These are phyloP conservation scores for Durusdinium trenchii DNA, from an alignment of 73 alveolate species.

Conservation along the genomic window DNA sequence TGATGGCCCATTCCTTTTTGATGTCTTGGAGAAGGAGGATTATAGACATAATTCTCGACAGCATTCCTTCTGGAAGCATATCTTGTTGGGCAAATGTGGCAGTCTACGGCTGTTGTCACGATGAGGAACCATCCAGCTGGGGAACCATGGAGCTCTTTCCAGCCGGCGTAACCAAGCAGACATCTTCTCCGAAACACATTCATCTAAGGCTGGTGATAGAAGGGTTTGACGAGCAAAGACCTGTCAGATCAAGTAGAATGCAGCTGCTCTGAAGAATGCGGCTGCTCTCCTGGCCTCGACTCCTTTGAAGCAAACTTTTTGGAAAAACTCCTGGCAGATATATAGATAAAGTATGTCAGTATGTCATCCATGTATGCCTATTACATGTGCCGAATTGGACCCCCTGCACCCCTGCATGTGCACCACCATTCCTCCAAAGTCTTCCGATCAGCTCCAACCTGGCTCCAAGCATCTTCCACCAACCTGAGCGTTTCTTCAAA, in stretches of 20 bases:
- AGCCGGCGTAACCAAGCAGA: constrained; percentile 5
- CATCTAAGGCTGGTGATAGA: not conserved
- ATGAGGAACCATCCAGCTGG: not conserved
- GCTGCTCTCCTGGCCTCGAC: constrained; percentile 5
- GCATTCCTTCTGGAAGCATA: too few relatives aligned
- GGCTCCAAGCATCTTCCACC: constrained; percentile 35
- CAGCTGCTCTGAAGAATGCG: not conserved
- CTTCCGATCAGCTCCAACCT: constrained; percentile 9
- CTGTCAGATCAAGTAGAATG: not conserved
- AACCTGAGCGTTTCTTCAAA: not conserved
- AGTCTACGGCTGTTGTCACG: too few relatives aligned
- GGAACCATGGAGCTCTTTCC: constrained; percentile 42
- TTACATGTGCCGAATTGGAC: not conserved
- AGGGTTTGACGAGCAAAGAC: constrained; percentile 51
- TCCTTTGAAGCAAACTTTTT: constrained; percentile 44
- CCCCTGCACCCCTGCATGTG: not conserved
- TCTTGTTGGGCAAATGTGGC: too few relatives aligned
- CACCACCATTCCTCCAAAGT: not conserved
- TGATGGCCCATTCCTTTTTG: too few relatives aligned
- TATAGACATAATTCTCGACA: too few relatives aligned
- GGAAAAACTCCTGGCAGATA: constrained; percentile 46
- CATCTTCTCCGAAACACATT: constrained; percentile 12
- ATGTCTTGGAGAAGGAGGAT: too few relatives aligned
- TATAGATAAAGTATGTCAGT: too few relatives aligned
- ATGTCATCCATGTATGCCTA: not conserved